Percentiles rank a stretch among this genome's conserved stretches.
Evolutionary conservation across 352 stramenopile species (phyloP).

Genomic region (Halophytophthora batemanensis): DNA sequence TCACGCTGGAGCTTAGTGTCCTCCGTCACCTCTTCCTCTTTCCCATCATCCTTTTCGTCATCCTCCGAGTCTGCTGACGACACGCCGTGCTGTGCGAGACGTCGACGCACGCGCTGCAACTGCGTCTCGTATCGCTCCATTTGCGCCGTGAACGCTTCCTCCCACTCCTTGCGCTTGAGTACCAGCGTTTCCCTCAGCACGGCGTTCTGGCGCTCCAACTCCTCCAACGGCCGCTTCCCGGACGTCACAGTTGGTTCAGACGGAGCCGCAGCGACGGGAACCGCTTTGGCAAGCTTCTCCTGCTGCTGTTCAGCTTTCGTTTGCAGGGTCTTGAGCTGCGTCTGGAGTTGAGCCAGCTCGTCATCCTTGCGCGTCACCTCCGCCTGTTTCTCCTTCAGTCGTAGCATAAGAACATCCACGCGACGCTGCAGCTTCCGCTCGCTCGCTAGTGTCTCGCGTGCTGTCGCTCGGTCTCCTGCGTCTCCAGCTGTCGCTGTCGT

Average conservation of each 20-base stretch:
- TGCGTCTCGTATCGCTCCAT: conserved; percentile 59
- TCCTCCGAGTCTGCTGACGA: conserved; percentile 6
- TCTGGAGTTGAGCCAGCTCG: conserved; percentile 39
- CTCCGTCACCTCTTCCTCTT: not conserved
- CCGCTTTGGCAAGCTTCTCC: conserved; percentile 11
- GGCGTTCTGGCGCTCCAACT: conserved; percentile 49
- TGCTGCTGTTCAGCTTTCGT: conserved; percentile 22
- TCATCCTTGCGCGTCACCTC: conserved; percentile 41
- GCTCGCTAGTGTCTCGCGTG: conserved; percentile 42
- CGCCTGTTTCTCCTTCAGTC: conserved; percentile 67
- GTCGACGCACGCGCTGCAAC: conserved; percentile 40
- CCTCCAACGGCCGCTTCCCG: conserved; percentile 27
- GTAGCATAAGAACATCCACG: conserved; percentile 57
- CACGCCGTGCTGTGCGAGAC: conserved; percentile 34
- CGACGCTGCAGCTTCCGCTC: conserved; percentile 74
- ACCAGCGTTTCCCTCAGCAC: conserved; percentile 58
- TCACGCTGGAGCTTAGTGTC: conserved; percentile 31
- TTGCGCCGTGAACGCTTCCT: conserved; percentile 38
- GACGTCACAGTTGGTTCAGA: not conserved
- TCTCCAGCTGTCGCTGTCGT: not conserved
- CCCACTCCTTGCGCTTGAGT: conserved; percentile 70
- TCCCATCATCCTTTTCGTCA: conserved; percentile 10
- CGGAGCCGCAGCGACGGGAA: not conserved
- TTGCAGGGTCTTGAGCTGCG: conserved; percentile 27
- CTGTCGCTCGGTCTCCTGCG: conserved; percentile 9